Evolutionary conservation across 176 grass and related monocot species (phyloP), one percentile per base, ranked within the genome.

Genomic region (Microstegium vimineum): DNA sequence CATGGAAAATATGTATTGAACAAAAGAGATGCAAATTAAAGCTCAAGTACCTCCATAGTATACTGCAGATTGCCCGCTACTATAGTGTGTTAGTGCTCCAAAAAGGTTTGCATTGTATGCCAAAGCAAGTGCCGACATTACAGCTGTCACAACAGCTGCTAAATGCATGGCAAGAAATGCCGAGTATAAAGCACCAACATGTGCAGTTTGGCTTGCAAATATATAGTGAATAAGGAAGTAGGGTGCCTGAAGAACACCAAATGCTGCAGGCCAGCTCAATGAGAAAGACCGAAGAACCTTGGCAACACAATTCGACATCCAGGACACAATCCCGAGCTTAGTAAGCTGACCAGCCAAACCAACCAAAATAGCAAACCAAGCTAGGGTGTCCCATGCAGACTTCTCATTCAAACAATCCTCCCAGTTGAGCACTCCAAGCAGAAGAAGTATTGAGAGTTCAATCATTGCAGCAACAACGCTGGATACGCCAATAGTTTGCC

Each of bases 341-440:
- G 90, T 93, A 51, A 95, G 90, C 77, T 93, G 95, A 42, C 92
- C 92, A 3, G 95, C 90, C 89, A 98, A 90, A 87, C 96, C 95
- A 51, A 98, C 95, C 76, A 98, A 85, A 87, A 98, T 90, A 68
- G 95, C 95, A 91, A 98, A 98, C 95, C 92, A 98, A 83, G 89
- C 89, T 73, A 98, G 89, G 36, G 92, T 98, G 86, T 98, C 95
- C 92, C 92, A 95, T 69, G 92, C 95, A 59, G 95, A 95, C 64
- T 98, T 98, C 85, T 98, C 95, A 84, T 83, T 93, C 75, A 98
- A 83, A 71, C 95, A 95, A 45, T 93, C 95, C 56, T 98, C 95
- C 95, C 92, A 98, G 56, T 94, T 85, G 59, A 95, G 81, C 62
- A 98, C 92, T 57, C 95, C 96, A 65, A 98, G 79, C 35, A 95